Base-by-base conservation (phyloP, 148 eudicot genomes). In the Spergularia bocconei region DNA sequence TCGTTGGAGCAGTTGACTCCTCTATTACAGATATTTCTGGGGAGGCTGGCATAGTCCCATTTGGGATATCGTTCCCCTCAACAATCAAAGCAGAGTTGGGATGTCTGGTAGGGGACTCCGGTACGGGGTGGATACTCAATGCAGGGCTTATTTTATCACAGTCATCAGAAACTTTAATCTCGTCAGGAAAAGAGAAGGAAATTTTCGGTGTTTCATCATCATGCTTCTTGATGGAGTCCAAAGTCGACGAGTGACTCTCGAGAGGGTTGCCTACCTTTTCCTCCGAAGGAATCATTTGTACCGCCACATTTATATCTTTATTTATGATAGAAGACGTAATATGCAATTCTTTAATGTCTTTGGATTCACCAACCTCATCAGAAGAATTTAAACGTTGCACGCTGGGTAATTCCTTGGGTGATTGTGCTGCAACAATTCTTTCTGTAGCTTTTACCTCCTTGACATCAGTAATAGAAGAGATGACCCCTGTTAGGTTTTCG, bases 1-100 rank as follows among this genome's bases (percentile, higher is more conserved):
- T 67, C 63, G 84, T 72, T 60, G 86, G 81, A 47, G 90, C 86
- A 53, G 92, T 88, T 51, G 90, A 89, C 21, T 83, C 75, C 81
- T 84, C 83, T 39, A 82, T 57, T 63, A 76, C 80, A 3, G 89
- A 81, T 56, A 86, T 68, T 66, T 88, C 88, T 53, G 81, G 79
- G 48, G 79, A 80, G 38, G 58, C 21, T 52, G 76, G 53, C 55
- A 57, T 70, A 58, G 57, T 69, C 48, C 47, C 69, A 19, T 74
- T 79, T 21, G 44, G 74, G 13, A 15, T 67, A 77, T 29, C 62
- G 58, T 72, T 66, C 53, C 82, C 78, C 69, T 62, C 74, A 16
- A 53, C 54, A 56, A 58, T 75, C 61, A 15, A 68, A 38, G 69
- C 59, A 76, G 82, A 63, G 11, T 14, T 57, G 33, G 72, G 11